Conservation (phyloP, 2,329 filamentous ascomycete species). For the Aspergillus sp. region DNA sequence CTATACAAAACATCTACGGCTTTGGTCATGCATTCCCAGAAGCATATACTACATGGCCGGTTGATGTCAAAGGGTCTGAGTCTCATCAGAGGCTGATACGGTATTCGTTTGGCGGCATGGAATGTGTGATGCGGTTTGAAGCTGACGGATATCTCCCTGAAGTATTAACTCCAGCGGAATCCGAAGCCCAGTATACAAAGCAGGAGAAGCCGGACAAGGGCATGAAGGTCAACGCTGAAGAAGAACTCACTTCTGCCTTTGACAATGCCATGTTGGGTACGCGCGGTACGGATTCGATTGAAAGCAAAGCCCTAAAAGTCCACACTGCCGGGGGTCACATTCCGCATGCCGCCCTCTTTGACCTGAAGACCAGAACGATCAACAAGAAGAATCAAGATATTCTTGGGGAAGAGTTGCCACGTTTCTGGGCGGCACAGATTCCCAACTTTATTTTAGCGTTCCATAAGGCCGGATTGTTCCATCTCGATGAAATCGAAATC, state of each 20-base stretch:
- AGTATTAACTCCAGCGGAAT: no score
- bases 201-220: not conserved
- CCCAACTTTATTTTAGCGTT: slow-evolving; percentile 46
- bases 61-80: slow-evolving; percentile 44
- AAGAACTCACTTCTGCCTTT: slow-evolving; percentile 4
- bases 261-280: not conserved
- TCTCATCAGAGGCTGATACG: slow-evolving; percentile 56
- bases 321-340: slow-evolving; percentile 17
- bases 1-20: slow-evolving; percentile 49
- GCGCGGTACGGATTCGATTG: not conserved
- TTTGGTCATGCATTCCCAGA: slow-evolving; percentile 62
- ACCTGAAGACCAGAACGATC: slow-evolving; percentile 44
- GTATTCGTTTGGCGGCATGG: slow-evolving; percentile 50
- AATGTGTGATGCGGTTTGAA: slow-evolving; percentile 49
- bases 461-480: slow-evolving; percentile 39
- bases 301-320: slow-evolving; percentile 13
- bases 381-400: slow-evolving; percentile 25
- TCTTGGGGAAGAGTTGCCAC: slow-evolving; percentile 35
- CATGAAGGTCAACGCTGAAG: not conserved
- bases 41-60: slow-evolving; percentile 56
- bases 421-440: slow-evolving; percentile 46
- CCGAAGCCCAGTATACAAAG: not conserved
- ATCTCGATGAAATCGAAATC: slow-evolving; percentile 40
- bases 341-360: slow-evolving; percentile 42
- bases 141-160: slow-evolving; percentile 48